Evolutionary conservation across 495 filamentous ascomycete genomes (phyloP), one percentile per base, ranked within the genome.

Genomic region (Podospora pseudocomata): DNA sequence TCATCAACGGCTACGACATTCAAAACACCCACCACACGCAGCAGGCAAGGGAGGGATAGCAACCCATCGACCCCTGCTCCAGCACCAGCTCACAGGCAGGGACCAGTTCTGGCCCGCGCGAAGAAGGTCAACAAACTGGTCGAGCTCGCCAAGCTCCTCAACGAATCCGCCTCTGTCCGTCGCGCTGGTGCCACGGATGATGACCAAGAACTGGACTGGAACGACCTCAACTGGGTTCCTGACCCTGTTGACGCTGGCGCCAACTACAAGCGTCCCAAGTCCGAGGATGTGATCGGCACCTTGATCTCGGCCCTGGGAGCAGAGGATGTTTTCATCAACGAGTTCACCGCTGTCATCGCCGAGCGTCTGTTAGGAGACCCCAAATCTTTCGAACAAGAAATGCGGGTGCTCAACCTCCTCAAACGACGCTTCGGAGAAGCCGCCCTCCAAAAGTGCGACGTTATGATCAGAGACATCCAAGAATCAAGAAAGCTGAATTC

Each of bases 381-480:
- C 63, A 75, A 82, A 0, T 82, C 87, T 9, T 94, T 90, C 68
- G 87, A 91, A 59, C 90, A 91, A 77, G 94, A 97, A 73, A 69
- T 84, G 18, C 80, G 80, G 30, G 93, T 97, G 5, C 86, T 98
- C 4, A 90, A 96, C 63, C 83, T 98, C 6, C 85, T 99, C 58
- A 98, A 97, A 78, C 79, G 90, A 7, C 89, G 94, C 5, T 94
- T 97, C 64, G 96, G 94, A 18, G 93, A 97, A 70, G 84, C 87
- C 4, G 86, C 89, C 9, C 81, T 97, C 57, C 95, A 98, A 75
- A 89, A 89, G 57, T 97, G 92, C 79, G 93, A 98, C 73, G 95
- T 99, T 67, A 99, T 99, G 95, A 85, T 98, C 30, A 90, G 89
- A 60, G 95, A 99, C 79, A 89, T 98, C n/a, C 85, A 89, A 60